phyloP scores from a whole-genome alignment of 192 early-diverging fungal genomes.

The Backusella macrospora region DNA sequence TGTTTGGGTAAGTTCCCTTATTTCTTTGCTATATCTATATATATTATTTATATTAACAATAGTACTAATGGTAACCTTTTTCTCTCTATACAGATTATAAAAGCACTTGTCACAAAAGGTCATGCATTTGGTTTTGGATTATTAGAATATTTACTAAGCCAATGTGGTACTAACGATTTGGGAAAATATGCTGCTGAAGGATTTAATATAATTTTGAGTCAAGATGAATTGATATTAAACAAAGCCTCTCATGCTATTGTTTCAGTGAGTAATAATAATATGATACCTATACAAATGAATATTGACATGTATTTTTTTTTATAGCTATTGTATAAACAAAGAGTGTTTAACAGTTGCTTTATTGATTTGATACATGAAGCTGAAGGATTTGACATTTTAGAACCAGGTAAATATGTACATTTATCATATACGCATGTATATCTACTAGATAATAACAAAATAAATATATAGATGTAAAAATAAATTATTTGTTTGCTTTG shows the following conservation, averaged over 20 bases:
- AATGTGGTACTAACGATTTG: constrained; percentile 46
- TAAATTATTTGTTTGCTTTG: constrained; percentile 76
- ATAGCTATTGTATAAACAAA: constrained; percentile 80
- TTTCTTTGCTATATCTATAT: no score
- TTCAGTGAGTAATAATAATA: constrained; percentile 31
- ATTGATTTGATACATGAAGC: constrained; percentile 62
- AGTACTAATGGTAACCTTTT: no score
- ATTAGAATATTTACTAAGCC: constrained; percentile 50
- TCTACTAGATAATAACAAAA: not conserved
- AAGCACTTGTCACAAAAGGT: constrained; percentile 61
- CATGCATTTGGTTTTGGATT: constrained; percentile 57
- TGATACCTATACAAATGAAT: not conserved
- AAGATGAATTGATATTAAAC: constrained; percentile 72
- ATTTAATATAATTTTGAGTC: constrained; percentile 71
- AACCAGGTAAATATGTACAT: not conserved
- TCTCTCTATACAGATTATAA: constrained; percentile 52
- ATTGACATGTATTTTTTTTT: constrained; percentile 25
- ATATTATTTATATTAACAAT: no score
- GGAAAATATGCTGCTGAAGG: constrained; percentile 63
- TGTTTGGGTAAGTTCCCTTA: constrained; percentile 29
- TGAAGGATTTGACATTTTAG: constrained; percentile 31
- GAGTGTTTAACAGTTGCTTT: constrained; percentile 76
- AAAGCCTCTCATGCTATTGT: constrained; percentile 67
- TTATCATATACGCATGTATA: constrained; percentile 14
- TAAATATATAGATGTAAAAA: constrained; percentile 50